Evolutionary conservation across 129 eudicot species (phyloP), one percentile per base, ranked within the genome.

Genomic region (Ambrosia trifida): DNA sequence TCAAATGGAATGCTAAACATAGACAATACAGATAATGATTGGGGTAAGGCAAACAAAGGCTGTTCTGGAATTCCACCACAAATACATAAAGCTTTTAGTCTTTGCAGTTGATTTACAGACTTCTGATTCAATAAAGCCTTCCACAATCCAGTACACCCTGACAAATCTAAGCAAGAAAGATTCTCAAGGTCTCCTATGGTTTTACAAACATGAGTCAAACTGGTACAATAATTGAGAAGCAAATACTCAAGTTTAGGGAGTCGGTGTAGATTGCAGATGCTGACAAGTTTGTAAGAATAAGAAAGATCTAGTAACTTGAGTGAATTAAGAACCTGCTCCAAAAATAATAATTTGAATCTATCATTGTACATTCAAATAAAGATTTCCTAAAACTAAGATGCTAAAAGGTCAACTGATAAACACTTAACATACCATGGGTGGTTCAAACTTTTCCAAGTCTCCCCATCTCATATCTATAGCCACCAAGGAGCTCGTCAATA

Each of bases 221-320:
- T 66, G 14, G 4, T 31, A 24, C 74, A 79, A 14, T 30, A 17
- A 28, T 28, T 16, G 7, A 78, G 61, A 0, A 18, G n/a, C 69
- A 79, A 18, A 14, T n/a, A 33, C 67, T 65, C 60, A 66, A 74
- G 76, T 49, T 71, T 70, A 63, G 78, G 74, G 20, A 76, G 66
- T 47, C 58, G 60, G 58, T 14, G 28, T 13, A 68, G n/a, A 30
- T 9, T 31, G 72, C 13, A 14, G 30, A 68, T 68, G 4, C 72
- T 33, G 30, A 68, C 60, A 47, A 68, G 72, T 30, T 32, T 49
- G 30, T 7, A n/a, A 32, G 20, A 81, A 9, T 49, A 19, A 41
- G 78, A 58, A 11, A 81, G 85, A 71, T 71, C 50, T 44, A 81
- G 73, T 28, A 69, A 19, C 40, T 75, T 80, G 18, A 80, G 57